Evolutionary conservation across 2,329 filamentous ascomycete genomes (phyloP).

Genomic region (Byssoonygena ceratinophila): DNA sequence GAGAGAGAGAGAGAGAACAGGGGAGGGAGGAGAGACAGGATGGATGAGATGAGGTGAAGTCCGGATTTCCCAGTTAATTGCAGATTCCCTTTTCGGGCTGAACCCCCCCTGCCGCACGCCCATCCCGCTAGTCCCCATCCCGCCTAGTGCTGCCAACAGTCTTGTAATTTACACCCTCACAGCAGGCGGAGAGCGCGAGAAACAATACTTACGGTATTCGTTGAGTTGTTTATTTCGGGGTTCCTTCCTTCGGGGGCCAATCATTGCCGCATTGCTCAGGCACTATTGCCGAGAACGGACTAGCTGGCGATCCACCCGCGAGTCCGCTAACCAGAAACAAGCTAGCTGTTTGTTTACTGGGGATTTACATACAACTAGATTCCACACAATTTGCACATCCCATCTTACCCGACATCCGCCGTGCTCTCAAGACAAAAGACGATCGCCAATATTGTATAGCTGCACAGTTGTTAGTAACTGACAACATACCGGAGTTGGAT

Average conservation of each 20-base stretch:
- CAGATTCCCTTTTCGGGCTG: neutral
- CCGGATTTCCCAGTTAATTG: neutral
- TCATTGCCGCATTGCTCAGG: neutral
- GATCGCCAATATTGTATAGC: too few relatives aligned
- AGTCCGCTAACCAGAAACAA: neutral
- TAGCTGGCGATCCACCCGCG: neutral
- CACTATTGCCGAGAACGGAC: neutral
- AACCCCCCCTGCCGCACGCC: neutral
- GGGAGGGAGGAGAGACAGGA: neutral
- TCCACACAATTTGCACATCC: too few relatives aligned
- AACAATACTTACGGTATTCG: too few relatives aligned
- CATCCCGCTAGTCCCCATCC: neutral
- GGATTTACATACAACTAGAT: neutral
- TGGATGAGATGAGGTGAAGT: neutral
- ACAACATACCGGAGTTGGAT: too few relatives aligned
- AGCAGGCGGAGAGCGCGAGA: too few relatives aligned
- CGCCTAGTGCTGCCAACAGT: neutral
- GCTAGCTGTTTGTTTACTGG: slow-evolving; percentile 4
- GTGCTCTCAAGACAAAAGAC: too few relatives aligned
- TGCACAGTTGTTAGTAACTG: too few relatives aligned
- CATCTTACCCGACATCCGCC: too few relatives aligned
- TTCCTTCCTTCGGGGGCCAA: neutral
- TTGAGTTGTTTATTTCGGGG: too few relatives aligned
- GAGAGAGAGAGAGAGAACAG: neutral
- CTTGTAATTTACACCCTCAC: too few relatives aligned